These are phyloP conservation scores for Citrullus mucosospermus DNA, from an alignment of 306 rosid species.

Conservation along the genomic window DNA sequence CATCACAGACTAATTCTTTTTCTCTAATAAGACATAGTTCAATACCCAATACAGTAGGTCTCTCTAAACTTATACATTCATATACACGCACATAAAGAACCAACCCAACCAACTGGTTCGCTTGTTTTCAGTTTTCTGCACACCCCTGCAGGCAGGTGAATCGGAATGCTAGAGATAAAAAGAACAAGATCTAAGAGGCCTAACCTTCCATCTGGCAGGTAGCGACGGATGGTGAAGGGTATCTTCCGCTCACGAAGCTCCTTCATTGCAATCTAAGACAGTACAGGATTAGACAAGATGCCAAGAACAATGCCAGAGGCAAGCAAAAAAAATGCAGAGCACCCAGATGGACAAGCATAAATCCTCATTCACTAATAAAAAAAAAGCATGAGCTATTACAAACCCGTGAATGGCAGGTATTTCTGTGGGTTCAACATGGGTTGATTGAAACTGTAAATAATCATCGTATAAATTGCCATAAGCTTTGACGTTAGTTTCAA, in stretches of 20 bases:
- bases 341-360: not conserved
- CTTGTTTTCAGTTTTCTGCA: not conserved
- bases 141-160: not conserved
- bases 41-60: not conserved
- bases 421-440: too few relatives aligned
- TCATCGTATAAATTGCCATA: not conserved
- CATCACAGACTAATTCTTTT: not conserved
- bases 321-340: not conserved
- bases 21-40: not conserved
- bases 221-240: conserved; percentile 93
- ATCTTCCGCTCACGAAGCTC: conserved; percentile 89
- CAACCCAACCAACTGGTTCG: not conserved
- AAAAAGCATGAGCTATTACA: not conserved
- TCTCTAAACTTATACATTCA: too few relatives aligned
- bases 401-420: not conserved
- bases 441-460: not conserved
- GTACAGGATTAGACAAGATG: not conserved
- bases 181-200: not conserved
- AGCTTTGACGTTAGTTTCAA: not conserved
- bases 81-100: not conserved
- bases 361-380: not conserved
- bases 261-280: conserved; percentile 81
- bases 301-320: not conserved
- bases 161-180: not conserved
- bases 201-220: conserved; percentile 96